These are phyloP conservation scores for Botrytis fabae DNA, from an alignment of 2,329 filamentous ascomycete species.

Conservation along the genomic window DNA sequence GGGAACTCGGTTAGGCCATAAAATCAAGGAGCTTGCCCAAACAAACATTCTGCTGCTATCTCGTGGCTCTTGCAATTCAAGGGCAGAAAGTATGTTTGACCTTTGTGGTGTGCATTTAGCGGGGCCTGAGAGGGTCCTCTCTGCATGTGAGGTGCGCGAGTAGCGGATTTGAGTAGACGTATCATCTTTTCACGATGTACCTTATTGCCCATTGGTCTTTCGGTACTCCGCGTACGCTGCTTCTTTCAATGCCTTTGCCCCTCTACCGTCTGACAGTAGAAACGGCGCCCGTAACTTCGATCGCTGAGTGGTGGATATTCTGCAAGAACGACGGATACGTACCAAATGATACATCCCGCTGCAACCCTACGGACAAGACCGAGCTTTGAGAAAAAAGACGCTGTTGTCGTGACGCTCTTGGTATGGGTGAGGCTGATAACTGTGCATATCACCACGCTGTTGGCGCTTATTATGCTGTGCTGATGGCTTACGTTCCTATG, in stretches of 20 bases:
- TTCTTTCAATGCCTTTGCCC: neutral
- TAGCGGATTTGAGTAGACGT: neutral
- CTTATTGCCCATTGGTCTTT: neutral
- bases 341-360: neutral
- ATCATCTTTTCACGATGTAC: neutral
- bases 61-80: neutral
- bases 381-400: neutral
- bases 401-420: neutral
- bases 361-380: neutral
- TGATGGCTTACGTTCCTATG: neutral
- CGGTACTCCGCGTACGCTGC: neutral
- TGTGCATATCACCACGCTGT: neutral
- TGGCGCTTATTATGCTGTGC: constrained; percentile 11
- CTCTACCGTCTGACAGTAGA: neutral
- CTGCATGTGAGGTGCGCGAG: neutral
- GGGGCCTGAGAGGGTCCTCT: no score
- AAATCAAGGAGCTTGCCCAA: neutral
- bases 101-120: neutral
- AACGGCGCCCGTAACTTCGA: neutral
- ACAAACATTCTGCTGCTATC: neutral
- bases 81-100: neutral
- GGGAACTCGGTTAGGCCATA: no score
- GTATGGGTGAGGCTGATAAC: neutral
- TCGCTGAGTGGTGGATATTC: neutral
- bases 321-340: neutral